These are phyloP conservation scores for Harringtonia aguacate DNA, from an alignment of 2,329 filamentous ascomycete species.

Conservation along the genomic window DNA sequence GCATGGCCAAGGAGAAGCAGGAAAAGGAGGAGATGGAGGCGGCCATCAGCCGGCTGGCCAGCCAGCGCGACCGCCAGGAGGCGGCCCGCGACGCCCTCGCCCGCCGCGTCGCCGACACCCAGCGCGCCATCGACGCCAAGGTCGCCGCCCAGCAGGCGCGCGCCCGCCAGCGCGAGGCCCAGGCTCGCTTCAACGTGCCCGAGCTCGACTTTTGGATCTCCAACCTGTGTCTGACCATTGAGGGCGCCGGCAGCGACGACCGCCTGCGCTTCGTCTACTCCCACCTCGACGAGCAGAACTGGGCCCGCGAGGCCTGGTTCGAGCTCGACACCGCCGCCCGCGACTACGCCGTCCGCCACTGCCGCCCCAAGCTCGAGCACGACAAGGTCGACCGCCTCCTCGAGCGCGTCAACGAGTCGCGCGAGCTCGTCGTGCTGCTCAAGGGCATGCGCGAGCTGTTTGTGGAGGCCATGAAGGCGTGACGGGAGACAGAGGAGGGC, in stretches of 20 bases:
- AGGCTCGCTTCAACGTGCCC: constrained; percentile 80
- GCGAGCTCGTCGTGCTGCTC: constrained; percentile 60
- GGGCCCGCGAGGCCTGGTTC: constrained; percentile 87
- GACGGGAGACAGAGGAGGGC: background rate
- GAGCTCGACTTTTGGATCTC: constrained; percentile 95
- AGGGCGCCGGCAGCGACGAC: constrained; percentile 77
- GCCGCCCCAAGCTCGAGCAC: constrained; percentile 69
- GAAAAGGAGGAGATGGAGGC: constrained; percentile 67
- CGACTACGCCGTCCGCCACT: constrained; percentile 77
- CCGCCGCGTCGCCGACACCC: constrained; percentile 54
- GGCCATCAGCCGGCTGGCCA: constrained; percentile 45
- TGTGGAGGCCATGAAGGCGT: constrained; percentile 50
- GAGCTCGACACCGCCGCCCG: constrained; percentile 72
- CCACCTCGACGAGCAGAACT: constrained; percentile 76
- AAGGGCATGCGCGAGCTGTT: constrained; percentile 80
- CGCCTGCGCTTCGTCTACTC: constrained; percentile 83
- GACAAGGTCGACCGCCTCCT: constrained; percentile 68
- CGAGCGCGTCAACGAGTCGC: constrained; percentile 70
- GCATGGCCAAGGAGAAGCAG: constrained; percentile 63
- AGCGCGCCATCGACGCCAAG: constrained; percentile 57
- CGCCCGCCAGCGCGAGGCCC: constrained; percentile 66
- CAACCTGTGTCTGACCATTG: constrained; percentile 79
- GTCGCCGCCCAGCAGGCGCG: constrained; percentile 63
- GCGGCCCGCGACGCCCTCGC: constrained; percentile 45
- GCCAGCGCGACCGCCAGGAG: constrained; percentile 51